Evolutionary conservation across 768 basidiomycete species (phyloP), one percentile per base, ranked within the genome.

Genomic region (Serendipita sp.): DNA sequence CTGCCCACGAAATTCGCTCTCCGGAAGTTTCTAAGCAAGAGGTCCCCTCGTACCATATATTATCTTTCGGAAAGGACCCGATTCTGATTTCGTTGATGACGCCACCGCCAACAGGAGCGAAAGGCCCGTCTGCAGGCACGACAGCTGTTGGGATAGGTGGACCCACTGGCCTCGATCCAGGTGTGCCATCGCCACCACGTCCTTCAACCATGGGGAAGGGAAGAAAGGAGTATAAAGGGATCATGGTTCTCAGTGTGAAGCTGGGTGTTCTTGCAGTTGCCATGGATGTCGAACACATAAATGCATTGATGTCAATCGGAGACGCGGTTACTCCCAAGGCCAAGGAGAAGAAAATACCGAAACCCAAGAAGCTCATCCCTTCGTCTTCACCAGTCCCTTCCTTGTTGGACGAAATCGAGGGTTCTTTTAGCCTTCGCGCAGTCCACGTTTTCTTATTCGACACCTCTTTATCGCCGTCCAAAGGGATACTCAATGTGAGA

Each of bases 61-160:
- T 88, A 14, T 85, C 83, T 3, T 77, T 89, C 61, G 82, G 84
- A 17, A 69, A 77, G 14, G 80, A 84, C 31, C 82, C 88, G 20
- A 75, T 90, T 56, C 69, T 79, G 2, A 64, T 89, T 50, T 75
- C 75, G 45, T 70, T 90, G 20, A 73, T 71, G 34, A 84, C 81
- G 0, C 79, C 81, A 45, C 71, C 74, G 43, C 64, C 65, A 58
- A 64, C 38, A 14, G 14, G 38, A 14, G 38, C 38, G 38, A 38
- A 38, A 38, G 38, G 7, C 5, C 7, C 38, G 7, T 38, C 38
- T 38, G 5, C 38, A 14, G 14, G 7, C 7, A 38, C 38, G 38
- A 38, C 38, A 0, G 38, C 7, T 38, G 38, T 38, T 38, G 0
- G 38, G 5, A 14, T 14, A 38, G 38, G 38, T 38, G 38, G 45